phyloP scores from a whole-genome alignment of 257 asterid genomes.

The Solanum chaucha region DNA sequence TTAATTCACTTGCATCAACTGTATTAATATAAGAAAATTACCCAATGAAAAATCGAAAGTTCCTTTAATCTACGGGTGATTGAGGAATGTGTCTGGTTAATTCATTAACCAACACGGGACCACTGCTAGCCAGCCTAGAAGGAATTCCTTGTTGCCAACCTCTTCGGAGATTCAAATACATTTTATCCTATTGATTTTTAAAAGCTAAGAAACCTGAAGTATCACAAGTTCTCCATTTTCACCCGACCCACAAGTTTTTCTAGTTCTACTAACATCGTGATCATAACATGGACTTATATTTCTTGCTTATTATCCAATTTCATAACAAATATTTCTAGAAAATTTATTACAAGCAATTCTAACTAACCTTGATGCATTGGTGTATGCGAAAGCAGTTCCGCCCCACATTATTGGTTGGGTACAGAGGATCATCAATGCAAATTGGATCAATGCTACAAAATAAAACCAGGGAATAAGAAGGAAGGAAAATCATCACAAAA shows the following conservation, averaged over 20 bases:
- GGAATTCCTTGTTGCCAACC: background rate
- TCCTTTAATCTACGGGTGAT: background rate
- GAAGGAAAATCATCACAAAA: background rate
- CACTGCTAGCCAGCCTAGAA: background rate
- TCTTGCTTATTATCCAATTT: background rate
- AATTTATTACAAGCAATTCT: background rate
- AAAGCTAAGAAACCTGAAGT: background rate
- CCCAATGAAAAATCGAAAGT: background rate
- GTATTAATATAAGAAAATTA: background rate
- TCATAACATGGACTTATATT: background rate
- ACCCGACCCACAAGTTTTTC: background rate
- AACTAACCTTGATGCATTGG: constrained; percentile 92
- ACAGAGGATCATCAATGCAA: constrained; percentile 88
- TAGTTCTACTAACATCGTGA: background rate
- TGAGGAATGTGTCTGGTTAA: background rate
- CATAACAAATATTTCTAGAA: background rate
- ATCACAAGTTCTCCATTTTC: background rate
- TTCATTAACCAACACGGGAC: background rate
- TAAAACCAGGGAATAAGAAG: background rate
- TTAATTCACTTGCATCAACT: background rate
- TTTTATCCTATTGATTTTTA: background rate
- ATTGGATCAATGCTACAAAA: constrained; percentile 90
- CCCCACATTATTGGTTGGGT: constrained; percentile 87
- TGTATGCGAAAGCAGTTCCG: constrained; percentile 97
- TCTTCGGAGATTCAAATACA: background rate